Conservation (phyloP, 116 monocot genomes). For the Thalassia testudinum region DNA sequence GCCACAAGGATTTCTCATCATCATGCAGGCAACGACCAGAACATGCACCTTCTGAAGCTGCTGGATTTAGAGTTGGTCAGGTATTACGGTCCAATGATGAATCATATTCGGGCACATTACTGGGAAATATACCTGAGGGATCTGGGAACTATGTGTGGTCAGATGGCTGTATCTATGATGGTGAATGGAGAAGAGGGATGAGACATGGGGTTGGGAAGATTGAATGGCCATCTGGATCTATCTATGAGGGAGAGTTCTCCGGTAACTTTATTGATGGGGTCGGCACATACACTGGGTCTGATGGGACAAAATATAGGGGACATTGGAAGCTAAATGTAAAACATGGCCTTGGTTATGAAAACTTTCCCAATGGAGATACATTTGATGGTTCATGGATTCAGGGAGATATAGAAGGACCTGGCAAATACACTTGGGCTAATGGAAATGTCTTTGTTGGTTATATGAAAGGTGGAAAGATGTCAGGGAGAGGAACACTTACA, state of each 20-base stretch:
- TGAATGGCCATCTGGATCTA: conserved; percentile 51
- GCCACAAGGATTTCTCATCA: conserved; percentile 10
- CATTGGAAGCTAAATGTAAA: conserved; percentile 73
- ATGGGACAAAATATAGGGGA: conserved; percentile 56
- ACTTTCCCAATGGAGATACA: conserved; percentile 62
- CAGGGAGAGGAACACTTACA: conserved; percentile 65
- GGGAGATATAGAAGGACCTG: conserved; percentile 62
- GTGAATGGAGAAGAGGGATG: conserved; percentile 81
- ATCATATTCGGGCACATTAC: conserved; percentile 42
- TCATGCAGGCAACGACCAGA: conserved; percentile 18
- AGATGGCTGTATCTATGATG: conserved; percentile 62
- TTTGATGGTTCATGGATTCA: conserved; percentile 92
- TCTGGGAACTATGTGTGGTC: conserved; percentile 74
- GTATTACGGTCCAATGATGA: conserved; percentile 40
- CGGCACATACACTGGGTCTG: conserved; percentile 34
- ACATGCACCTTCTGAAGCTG: conserved; percentile 3
- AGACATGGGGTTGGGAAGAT: conserved; percentile 73
- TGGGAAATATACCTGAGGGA: conserved; percentile 52
- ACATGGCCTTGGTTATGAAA: conserved; percentile 66
- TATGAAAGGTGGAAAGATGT: conserved; percentile 70
- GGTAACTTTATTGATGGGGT: conserved; percentile 70
- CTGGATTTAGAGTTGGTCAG: conserved; percentile 19
- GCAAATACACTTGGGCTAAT: conserved; percentile 74
- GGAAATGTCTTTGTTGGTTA: conserved; percentile 56
- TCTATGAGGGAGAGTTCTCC: conserved; percentile 73